Base-by-base conservation (phyloP, 495 filamentous ascomycete species). In the Penicillium taxi region DNA sequence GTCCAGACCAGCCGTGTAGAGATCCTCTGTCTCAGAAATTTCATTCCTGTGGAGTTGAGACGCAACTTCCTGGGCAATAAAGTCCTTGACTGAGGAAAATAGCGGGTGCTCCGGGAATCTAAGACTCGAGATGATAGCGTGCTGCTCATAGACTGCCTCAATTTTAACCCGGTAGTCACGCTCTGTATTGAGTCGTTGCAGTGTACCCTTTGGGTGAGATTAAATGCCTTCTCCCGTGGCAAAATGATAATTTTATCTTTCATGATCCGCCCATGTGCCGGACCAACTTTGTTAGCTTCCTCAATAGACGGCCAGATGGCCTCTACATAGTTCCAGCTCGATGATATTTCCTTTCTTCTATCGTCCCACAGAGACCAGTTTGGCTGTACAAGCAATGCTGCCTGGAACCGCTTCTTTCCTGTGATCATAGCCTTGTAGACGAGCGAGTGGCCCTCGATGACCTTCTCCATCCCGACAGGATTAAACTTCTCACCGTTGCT, bases 331-430 rank as follows among this genome's bases (percentile, higher is more conserved):
- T n/a, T n/a, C n/a, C n/a, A n/a, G n/a, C n/a, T n/a, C n/a, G n/a
- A n/a, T n/a, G n/a, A n/a, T n/a, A n/a, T n/a, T 37, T 77, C 66
- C 6, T 74, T 70, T 23, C 76, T 67, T 28, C 77, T 56, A 9
- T 38, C 34, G 32, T 15, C 32, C 41, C 41, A 37, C 26, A n/a
- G 4, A 9, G 26, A 21, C 42, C 42, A 45, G 1, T 40, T 18
- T 6, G 41, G 43, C 8, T 51, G 44, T 6, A 47, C 11, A 17
- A 51, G 18, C 9, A 40, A 14, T 4, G 20, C 26, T 2, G 38
- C 1, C 20, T 45, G 35, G 18, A 40, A 40, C 4, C 42, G 29
- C 5, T 38, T 31, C 9, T 42, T 26, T 2, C 47, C 47, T 19
- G 45, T 15, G 4, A 45, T 29, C 3, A 42, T 6, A 8, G 29